Conservation (phyloP, 1,284 basidiomycete species). For the Rugosomyces carneus region DNA sequence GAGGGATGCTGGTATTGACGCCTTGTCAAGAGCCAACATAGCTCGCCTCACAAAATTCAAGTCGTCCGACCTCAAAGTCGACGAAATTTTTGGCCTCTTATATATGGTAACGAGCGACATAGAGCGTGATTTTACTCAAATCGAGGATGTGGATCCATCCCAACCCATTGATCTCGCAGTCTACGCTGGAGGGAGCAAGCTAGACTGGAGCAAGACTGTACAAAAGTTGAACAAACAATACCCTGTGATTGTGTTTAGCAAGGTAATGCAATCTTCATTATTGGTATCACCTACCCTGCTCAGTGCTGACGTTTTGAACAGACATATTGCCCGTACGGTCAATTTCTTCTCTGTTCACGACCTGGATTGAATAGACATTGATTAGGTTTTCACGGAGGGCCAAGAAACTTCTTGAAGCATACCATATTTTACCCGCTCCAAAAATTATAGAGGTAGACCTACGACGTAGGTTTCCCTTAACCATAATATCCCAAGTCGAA, state of each 20-base stretch:
- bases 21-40: constrained; percentile 36
- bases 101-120: constrained; percentile 51
- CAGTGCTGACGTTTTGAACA: constrained; percentile 19
- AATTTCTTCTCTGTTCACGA: neutral
- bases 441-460: constrained; percentile 71
- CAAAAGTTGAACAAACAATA: constrained; percentile 40
- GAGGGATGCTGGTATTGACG: constrained; percentile 25
- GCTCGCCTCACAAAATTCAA: constrained; percentile 26
- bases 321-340: constrained; percentile 63
- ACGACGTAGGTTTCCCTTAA: constrained; percentile 47
- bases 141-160: constrained; percentile 35
- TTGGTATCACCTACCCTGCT: neutral
- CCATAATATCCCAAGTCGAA: neutral
- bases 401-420: constrained; percentile 61
- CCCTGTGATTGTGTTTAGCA: constrained; percentile 77
- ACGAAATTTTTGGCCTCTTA: constrained; percentile 63
- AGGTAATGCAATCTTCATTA: constrained; percentile 40
- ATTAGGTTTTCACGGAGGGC: constrained; percentile 60
- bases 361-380: neutral
- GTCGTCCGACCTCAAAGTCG: constrained; percentile 21
- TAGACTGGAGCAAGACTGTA: constrained; percentile 46
- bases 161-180: constrained; percentile 42
- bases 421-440: constrained; percentile 63
- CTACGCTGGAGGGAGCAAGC: constrained; percentile 41
- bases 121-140: constrained; percentile 34